Conservation (phyloP, 2,329 filamentous ascomycete genomes). For the Tolypocladium guangdongense region DNA sequence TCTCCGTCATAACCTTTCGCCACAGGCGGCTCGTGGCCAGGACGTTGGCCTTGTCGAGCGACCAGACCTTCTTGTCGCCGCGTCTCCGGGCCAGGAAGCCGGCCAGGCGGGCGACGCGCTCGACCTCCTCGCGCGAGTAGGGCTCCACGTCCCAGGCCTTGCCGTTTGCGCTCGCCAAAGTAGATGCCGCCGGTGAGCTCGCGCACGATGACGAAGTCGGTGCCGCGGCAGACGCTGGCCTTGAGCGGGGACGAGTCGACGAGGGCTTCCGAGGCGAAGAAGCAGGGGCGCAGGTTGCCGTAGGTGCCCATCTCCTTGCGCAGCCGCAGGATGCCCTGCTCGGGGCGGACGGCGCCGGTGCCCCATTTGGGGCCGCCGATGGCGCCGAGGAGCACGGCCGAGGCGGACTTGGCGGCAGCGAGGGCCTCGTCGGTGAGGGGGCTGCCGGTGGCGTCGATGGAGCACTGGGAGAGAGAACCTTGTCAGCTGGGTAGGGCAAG, state of each 20-base stretch:
- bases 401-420: conserved; percentile 68
- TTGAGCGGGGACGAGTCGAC: conserved; percentile 82
- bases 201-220: conserved; percentile 85
- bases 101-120: conserved; percentile 75
- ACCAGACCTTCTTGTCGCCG: conserved; percentile 61
- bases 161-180: conserved; percentile 77
- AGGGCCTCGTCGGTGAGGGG: conserved; percentile 79
- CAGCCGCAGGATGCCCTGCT: conserved; percentile 82
- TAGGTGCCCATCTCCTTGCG: conserved; percentile 92
- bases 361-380: conserved; percentile 98
- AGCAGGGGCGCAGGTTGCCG: conserved; percentile 91
- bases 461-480: conserved; percentile 48
- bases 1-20: conserved; percentile 76
- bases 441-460: conserved; percentile 70
- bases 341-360: conserved; percentile 74
- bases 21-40: conserved; percentile 82
- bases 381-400: conserved; percentile 84
- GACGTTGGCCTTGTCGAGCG: conserved; percentile 93
- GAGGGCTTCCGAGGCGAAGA: conserved; percentile 81
- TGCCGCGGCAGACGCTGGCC: conserved; percentile 71
- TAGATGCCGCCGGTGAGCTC: conserved; percentile 92
- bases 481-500: no score
- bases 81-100: conserved; percentile 70
- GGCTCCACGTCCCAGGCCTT: conserved; percentile 75
- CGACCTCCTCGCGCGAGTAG: conserved; percentile 76